Conservation (phyloP, 371 early-diverging fungal species). For the Polyrhizophydium stewartii region DNA sequence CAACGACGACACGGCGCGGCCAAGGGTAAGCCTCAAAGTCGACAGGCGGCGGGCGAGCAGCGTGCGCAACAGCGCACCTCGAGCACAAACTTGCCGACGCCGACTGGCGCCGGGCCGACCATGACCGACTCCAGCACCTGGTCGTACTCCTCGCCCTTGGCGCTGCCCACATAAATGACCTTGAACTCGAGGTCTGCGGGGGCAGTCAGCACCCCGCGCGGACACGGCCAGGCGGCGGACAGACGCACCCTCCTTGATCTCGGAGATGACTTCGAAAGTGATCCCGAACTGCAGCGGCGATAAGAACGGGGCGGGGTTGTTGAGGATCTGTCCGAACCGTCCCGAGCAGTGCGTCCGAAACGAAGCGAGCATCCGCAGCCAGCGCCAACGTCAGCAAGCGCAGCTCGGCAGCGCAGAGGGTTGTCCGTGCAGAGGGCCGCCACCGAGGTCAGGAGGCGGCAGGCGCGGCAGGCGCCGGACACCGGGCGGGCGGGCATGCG, state of each 20-base stretch:
- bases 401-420: no score
- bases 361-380: no score
- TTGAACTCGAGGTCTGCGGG: conserved; percentile 91
- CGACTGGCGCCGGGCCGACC: conserved; percentile 97
- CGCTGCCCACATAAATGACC: conserved; percentile 90
- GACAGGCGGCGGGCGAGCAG: background rate
- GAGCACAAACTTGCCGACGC: conserved; percentile 90
- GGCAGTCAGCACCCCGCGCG: background rate
- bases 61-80: conserved; percentile 46
- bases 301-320: conserved; percentile 77
- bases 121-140: conserved; percentile 92
- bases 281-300: conserved; percentile 89
- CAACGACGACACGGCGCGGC: background rate
- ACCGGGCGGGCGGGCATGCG: no score
- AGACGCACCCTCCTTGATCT: conserved; percentile 76
- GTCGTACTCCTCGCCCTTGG: conserved; percentile 77
- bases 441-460: no score
- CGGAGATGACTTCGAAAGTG: conserved; percentile 91
- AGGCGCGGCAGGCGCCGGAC: no score
- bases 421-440: no score
- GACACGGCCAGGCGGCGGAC: background rate
- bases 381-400: no score
- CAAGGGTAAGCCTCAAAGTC: background rate
- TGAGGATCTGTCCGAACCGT: conserved; percentile 51
- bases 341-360: no score